A percentile compares a stretch with the other conserved stretches of the same genome.
Evolutionary conservation across 495 filamentous ascomycete species (phyloP).

Genomic region (Podospora didyma): DNA sequence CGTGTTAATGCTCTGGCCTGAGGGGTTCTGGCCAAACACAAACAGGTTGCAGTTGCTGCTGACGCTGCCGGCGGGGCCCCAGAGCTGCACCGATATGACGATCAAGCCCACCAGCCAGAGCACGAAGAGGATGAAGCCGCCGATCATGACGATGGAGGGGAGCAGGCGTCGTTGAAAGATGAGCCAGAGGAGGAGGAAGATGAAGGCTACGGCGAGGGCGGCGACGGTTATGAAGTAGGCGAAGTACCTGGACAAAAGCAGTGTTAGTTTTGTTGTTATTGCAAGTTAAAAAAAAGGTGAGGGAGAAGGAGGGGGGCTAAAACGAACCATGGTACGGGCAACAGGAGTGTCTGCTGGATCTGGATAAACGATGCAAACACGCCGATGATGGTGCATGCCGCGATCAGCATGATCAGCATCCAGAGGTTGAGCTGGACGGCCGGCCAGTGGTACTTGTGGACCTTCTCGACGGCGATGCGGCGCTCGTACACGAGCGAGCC

Average conservation of each 20-base stretch:
- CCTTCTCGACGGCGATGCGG: conserved; percentile 33
- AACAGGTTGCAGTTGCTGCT: conserved; percentile 75
- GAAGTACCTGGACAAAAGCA: conserved; percentile 69
- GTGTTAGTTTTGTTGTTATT: conserved; percentile 7
- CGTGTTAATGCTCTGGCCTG: conserved; percentile 64
- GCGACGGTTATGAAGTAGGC: conserved; percentile 80
- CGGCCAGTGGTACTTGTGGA: conserved; percentile 87
- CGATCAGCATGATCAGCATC: conserved; percentile 81
- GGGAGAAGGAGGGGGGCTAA: background rate
- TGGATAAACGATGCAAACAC: conserved; percentile 82
- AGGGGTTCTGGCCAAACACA: conserved; percentile 49
- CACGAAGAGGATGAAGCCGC: conserved; percentile 89
- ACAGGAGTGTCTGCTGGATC: conserved; percentile 65
- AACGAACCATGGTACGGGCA: conserved; percentile 76
- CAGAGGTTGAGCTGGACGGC: conserved; percentile 89
- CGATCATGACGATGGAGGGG: conserved; percentile 83
- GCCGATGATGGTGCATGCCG: conserved; percentile 74
- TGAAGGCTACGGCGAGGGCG: conserved; percentile 68
- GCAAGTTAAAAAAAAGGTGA: too few relatives aligned
- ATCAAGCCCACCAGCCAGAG: conserved; percentile 91
- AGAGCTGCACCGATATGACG: conserved; percentile 84
- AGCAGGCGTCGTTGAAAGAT: conserved; percentile 76
- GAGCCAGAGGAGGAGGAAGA: conserved; percentile 66
- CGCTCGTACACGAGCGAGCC: conserved; percentile 40
- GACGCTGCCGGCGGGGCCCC: conserved; percentile 70